These are phyloP conservation scores for Abrus pulchellus DNA, from an alignment of 306 rosid genomes.

Conservation along the genomic window DNA sequence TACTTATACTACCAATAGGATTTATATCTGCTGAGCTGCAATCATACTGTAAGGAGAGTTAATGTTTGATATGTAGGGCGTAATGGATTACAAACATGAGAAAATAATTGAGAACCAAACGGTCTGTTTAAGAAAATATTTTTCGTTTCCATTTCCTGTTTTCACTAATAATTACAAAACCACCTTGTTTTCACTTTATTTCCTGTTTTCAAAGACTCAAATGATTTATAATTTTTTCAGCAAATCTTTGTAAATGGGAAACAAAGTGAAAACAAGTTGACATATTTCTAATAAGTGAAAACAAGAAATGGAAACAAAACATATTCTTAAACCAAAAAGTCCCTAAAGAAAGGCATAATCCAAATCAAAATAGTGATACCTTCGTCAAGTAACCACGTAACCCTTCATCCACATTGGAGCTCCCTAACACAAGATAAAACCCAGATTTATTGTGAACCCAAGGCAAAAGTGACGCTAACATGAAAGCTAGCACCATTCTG, in stretches of 20 bases:
- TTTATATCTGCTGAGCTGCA: constrained; percentile 98
- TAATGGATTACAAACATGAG: constrained; percentile 26
- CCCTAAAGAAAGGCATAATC: neutral
- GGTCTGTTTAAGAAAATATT: neutral
- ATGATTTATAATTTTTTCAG: neutral
- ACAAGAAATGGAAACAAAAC: neutral
- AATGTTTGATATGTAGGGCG: constrained; percentile 40
- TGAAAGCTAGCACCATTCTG: constrained; percentile 97
- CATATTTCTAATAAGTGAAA: neutral
- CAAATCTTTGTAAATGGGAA: neutral
- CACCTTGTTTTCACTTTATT: neutral
- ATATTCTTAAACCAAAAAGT: constrained; percentile 2
- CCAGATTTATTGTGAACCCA: constrained; percentile 94
- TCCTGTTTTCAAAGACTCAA: neutral
- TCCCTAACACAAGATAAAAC: constrained; percentile 94
- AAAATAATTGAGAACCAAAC: constrained; percentile 11
- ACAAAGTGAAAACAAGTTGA: neutral
- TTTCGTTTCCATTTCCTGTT: neutral
- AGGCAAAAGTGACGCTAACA: constrained; percentile 95
- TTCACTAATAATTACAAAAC: constrained; percentile 8
- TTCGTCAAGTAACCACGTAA: constrained; percentile 91
- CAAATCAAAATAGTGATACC: constrained; percentile 56
- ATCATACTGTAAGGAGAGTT: constrained; percentile 69
- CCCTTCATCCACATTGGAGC: constrained; percentile 96
- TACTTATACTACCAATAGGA: constrained; percentile 94